Evolutionary conservation across 768 basidiomycete genomes (phyloP).

Genomic region (Coprinopsis sp.): DNA sequence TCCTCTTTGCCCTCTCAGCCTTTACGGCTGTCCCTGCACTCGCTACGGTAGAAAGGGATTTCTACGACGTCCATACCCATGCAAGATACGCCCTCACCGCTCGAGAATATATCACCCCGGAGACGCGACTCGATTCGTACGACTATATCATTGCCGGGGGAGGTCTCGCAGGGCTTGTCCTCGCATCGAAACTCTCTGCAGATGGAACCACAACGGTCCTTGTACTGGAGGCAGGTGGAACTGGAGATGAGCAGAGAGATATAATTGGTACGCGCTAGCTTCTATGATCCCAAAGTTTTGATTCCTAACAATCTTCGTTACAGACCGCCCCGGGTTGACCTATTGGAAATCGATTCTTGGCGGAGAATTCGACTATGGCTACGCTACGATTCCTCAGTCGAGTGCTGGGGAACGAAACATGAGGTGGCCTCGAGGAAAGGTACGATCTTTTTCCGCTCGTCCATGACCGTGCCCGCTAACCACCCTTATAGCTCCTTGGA

Average conservation of each 20-base stretch:
- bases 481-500: conserved; percentile 47
- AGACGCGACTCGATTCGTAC: conserved; percentile 20
- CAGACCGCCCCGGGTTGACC: conserved; percentile 47
- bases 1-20: conserved; percentile 3
- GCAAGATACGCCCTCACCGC: background rate
- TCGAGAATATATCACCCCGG: conserved; percentile 11
- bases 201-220: conserved; percentile 31
- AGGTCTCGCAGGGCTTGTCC: conserved; percentile 33
- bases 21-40: conserved; percentile 3
- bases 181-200: conserved; percentile 34
- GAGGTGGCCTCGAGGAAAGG: conserved; percentile 61
- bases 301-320: background rate
- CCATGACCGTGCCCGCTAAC: background rate
- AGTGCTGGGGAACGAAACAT: conserved; percentile 38
- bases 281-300: background rate
- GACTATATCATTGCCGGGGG: conserved; percentile 34
- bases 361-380: conserved; percentile 52
- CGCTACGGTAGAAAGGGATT: background rate
- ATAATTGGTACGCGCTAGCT: conserved; percentile 28
- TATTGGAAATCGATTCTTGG: conserved; percentile 48
- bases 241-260: conserved; percentile 33
- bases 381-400: conserved; percentile 44
- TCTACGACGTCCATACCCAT: conserved; percentile 7
- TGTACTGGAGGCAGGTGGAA: conserved; percentile 40
- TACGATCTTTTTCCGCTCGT: conserved; percentile 15